Conservation (phyloP, 441 rosid genomes). For the Corymbia calophylla region DNA sequence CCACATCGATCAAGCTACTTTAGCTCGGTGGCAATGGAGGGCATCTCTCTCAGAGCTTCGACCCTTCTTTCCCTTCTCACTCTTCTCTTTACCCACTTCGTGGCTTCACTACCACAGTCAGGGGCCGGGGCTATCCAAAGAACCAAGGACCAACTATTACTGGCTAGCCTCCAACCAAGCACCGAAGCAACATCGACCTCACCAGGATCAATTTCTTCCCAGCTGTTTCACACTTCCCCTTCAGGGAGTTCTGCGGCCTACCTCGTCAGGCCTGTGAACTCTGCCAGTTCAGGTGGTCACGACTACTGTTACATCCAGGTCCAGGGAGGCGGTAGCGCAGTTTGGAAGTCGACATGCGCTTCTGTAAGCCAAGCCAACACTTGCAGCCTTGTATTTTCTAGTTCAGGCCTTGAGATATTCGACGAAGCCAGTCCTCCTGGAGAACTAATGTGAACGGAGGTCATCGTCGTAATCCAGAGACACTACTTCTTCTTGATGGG, state of each 20-base stretch:
- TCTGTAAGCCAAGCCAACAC: neutral
- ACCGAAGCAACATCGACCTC: neutral
- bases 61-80: neutral
- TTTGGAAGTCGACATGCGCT: neutral
- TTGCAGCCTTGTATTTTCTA: constrained; percentile 1
- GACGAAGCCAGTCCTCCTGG: neutral
- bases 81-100: neutral
- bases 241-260: constrained; percentile 1
- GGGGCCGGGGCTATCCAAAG: neutral
- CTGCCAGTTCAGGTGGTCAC: neutral
- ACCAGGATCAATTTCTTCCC: neutral
- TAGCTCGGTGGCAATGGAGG: neutral
- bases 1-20: neutral
- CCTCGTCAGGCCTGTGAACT: neutral
- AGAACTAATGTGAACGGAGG: neutral
- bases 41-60: neutral
- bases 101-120: neutral
- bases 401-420: neutral
- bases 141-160: neutral
- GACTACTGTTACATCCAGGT: constrained; percentile 3
- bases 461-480: neutral
- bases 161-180: constrained; percentile 1
- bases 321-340: neutral
- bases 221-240: constrained; percentile 3
- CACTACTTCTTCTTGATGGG: neutral